These are phyloP conservation scores for Magnaporthiopsis incrustans DNA, from an alignment of 2,329 filamentous ascomycete species.

Conservation along the genomic window DNA sequence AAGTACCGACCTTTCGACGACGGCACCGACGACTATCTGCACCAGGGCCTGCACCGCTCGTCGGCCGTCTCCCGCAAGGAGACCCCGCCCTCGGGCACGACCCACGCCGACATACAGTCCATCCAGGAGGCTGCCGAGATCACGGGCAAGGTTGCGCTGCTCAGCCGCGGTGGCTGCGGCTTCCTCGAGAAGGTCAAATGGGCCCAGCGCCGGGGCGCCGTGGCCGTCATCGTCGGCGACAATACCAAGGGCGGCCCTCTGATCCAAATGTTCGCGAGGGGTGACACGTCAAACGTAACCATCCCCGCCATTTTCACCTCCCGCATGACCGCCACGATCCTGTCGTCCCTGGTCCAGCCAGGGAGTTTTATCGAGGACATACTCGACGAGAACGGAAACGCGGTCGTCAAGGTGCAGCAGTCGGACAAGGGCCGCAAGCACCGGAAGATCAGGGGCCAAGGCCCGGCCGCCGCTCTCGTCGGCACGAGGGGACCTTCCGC, in stretches of 20 bases:
- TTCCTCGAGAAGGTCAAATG: conserved; percentile 97
- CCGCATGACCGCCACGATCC: conserved; percentile 83
- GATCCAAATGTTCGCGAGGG: conserved; percentile 97
- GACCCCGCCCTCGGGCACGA: conserved; percentile 26
- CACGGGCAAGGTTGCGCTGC: conserved; percentile 79
- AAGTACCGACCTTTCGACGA: conserved; percentile 41
- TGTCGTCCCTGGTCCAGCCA: conserved; percentile 77
- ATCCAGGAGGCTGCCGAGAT: conserved; percentile 91
- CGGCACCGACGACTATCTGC: conserved; percentile 78
- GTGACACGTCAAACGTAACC: conserved; percentile 88
- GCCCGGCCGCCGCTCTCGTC: conserved; percentile 4
- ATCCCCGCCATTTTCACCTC: conserved; percentile 95
- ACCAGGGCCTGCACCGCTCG: conserved; percentile 35
- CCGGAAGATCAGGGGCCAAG: conserved; percentile 25
- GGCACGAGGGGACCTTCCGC: not conserved
- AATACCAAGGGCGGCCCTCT: conserved; percentile 81
- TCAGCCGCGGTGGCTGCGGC: conserved; percentile 89
- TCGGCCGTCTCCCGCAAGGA: conserved; percentile 15
- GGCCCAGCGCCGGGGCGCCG: conserved; percentile 83
- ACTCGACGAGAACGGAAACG: conserved; percentile 51
- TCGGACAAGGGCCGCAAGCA: conserved; percentile 29
- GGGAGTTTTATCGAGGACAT: conserved; percentile 55
- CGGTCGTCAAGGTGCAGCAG: conserved; percentile 45
- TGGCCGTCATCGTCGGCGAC: conserved; percentile 89
- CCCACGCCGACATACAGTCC: conserved; percentile 86